These are phyloP conservation scores for Lepidopterella palustris DNA, from an alignment of 495 filamentous ascomycete species.

Conservation along the genomic window DNA sequence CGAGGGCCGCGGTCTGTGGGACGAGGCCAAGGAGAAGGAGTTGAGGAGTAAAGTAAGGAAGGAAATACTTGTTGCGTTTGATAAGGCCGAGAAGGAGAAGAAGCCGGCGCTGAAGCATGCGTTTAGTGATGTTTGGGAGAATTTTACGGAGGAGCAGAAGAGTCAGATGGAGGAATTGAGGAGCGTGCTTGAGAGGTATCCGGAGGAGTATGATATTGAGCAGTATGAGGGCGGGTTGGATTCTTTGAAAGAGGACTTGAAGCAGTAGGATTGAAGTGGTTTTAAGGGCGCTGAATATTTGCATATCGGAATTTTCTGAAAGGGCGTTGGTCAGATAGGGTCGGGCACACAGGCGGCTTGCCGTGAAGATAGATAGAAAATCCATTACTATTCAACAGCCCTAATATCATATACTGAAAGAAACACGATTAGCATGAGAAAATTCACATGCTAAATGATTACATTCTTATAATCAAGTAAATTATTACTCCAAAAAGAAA, in stretches of 20 bases:
- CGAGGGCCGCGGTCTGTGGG: conserved; percentile 72
- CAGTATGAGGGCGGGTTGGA: conserved; percentile 54
- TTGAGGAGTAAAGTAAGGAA: conserved; percentile 59
- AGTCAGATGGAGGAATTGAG: conserved; percentile 74
- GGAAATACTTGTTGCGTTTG: conserved; percentile 77
- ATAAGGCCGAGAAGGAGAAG: conserved; percentile 81
- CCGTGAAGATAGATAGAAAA: too few relatives aligned
- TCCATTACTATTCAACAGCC: too few relatives aligned
- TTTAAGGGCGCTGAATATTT: background rate
- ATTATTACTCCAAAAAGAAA: background rate
- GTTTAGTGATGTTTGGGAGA: conserved; percentile 84
- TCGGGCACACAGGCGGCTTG: too few relatives aligned
- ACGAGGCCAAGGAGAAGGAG: conserved; percentile 74
- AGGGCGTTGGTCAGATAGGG: background rate
- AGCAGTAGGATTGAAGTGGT: too few relatives aligned
- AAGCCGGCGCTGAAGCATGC: conserved; percentile 71
- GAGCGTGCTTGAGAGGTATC: conserved; percentile 74
- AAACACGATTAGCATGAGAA: too few relatives aligned
- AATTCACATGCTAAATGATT: too few relatives aligned
- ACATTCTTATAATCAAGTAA: too few relatives aligned
- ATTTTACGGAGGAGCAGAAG: conserved; percentile 72
- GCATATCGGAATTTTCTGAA: background rate
- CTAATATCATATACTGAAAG: too few relatives aligned
- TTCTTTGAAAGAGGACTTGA: background rate
- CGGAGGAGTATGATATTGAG: conserved; percentile 82